A percentile compares a stretch with the other conserved stretches of the same genome.
Evolutionary conservation across 768 basidiomycete species (phyloP).

Genomic region (Chalciporus chontae): DNA sequence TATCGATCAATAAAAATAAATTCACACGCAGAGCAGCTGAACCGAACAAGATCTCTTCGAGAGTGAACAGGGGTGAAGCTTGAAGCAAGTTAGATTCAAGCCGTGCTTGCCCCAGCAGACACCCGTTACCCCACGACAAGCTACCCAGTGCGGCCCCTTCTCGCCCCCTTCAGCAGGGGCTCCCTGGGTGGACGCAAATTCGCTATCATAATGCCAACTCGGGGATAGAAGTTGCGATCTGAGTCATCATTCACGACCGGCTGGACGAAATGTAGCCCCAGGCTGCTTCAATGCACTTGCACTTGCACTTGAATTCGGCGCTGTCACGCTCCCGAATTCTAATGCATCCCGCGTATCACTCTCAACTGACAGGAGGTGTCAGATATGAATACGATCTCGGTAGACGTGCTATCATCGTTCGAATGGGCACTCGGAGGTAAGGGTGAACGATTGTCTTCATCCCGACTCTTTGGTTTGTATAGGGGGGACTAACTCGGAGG

Average conservation of each 20-base stretch:
- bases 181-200: not conserved
- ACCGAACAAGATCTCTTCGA: too few relatives aligned
- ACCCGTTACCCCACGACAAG: not conserved
- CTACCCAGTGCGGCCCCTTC: not conserved
- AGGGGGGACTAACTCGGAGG: too few relatives aligned
- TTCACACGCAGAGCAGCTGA: too few relatives aligned
- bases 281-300: constrained; percentile 8
- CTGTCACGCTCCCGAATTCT: not conserved
- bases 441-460: too few relatives aligned
- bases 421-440: constrained; percentile 2
- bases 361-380: not conserved
- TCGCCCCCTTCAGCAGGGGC: constrained; percentile 14
- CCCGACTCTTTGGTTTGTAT: too few relatives aligned
- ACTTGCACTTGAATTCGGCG: constrained; percentile 9
- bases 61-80: too few relatives aligned
- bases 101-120: too few relatives aligned
- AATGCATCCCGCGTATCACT: not conserved
- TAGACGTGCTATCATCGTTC: constrained; percentile 11
- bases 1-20: too few relatives aligned
- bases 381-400: constrained; percentile 1
- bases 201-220: constrained; percentile 18
- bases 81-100: too few relatives aligned
- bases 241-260: constrained; percentile 5
- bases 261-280: constrained; percentile 15
- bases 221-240: constrained; percentile 7